Percentiles rank a stretch among this genome's conserved stretches.
Evolutionary conservation across 2,329 filamentous ascomycete genomes (phyloP).

Genomic region (Didymella arachidicola): DNA sequence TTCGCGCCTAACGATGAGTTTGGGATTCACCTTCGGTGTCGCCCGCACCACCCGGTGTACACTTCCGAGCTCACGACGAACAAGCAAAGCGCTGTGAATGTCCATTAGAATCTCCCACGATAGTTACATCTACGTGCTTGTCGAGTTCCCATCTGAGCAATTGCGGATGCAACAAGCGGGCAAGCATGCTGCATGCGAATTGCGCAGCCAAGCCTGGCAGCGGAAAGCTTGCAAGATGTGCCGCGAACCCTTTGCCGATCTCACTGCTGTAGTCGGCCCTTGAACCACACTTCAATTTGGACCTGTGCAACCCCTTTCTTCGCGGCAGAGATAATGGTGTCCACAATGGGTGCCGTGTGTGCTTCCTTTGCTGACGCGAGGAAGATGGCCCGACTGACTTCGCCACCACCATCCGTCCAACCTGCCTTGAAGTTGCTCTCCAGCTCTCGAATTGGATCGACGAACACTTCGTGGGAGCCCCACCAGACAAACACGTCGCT

Average conservation of each 20-base stretch:
- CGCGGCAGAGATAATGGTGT: conserved; percentile 22
- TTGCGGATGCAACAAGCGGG: conserved; percentile 8
- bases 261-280: conserved; percentile 19
- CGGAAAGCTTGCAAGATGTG: conserved; percentile 15
- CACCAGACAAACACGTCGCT: conserved; percentile 21
- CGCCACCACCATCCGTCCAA: conserved; percentile 29
- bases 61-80: background rate
- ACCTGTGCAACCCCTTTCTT: conserved; percentile 19
- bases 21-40: background rate
- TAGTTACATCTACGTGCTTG: background rate
- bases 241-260: conserved; percentile 9
- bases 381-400: conserved; percentile 16
- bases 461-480: conserved; percentile 23
- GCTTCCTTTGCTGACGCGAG: conserved; percentile 25
- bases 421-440: conserved; percentile 21
- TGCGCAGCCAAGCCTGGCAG: conserved; percentile 5
- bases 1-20: conserved; percentile 1
- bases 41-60: background rate
- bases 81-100: background rate
- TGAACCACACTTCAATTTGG: conserved; percentile 27
- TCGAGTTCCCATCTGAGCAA: background rate
- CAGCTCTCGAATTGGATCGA: conserved; percentile 23
- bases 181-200: background rate
- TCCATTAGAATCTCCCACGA: too few relatives aligned
- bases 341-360: conserved; percentile 33